These are phyloP conservation scores for Isoetes engelmannii DNA, from an alignment of 83 land plant genomes.

Conservation along the genomic window DNA sequence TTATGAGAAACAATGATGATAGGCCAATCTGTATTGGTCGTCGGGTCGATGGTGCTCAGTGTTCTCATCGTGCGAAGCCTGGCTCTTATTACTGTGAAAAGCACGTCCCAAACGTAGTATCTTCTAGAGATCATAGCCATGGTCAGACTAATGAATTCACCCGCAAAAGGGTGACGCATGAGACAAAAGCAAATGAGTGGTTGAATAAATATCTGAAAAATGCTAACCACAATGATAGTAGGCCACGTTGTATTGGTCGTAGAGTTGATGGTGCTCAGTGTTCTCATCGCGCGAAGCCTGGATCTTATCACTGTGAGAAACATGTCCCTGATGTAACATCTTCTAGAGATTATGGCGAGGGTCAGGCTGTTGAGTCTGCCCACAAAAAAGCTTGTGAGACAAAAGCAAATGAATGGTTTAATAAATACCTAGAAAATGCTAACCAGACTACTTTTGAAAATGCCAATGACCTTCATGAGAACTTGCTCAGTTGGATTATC, in stretches of 20 bases:
- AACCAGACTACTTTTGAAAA: not conserved
- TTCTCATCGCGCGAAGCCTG: constrained; percentile 56
- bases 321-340: constrained; percentile 33
- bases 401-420: too few species aligned
- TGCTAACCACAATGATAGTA: not conserved
- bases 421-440: not conserved
- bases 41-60: constrained; percentile 34
- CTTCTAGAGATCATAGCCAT: too few species aligned
- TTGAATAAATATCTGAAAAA: too few species aligned
- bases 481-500: constrained; percentile 9
- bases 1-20: not conserved
- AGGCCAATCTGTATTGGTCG: constrained; percentile 53
- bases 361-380: too few species aligned
- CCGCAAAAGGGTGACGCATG: too few species aligned
- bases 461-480: not conserved
- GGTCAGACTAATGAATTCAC: too few species aligned
- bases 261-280: constrained; percentile 42
- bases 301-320: constrained; percentile 69
- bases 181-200: too few species aligned
- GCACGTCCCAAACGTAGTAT: constrained; percentile 31
- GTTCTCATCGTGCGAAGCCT: constrained; percentile 61
- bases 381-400: too few species aligned
- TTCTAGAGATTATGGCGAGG: too few species aligned
- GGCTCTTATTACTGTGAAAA: constrained; percentile 73
- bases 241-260: constrained; percentile 54